Conservation (phyloP, 345 rosid species). For the Salix koriyanagi region DNA sequence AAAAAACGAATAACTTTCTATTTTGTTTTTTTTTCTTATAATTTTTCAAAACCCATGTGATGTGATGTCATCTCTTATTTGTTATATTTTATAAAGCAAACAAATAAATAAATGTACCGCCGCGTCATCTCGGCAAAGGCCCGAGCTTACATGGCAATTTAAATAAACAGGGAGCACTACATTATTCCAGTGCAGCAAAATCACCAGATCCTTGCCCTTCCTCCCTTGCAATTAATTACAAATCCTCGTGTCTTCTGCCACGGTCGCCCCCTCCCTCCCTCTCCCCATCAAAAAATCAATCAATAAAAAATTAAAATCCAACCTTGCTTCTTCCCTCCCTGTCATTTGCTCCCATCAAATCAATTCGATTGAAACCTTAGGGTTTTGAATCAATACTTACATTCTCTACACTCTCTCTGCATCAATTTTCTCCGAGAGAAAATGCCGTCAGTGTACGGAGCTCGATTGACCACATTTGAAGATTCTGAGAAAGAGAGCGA, state of each 20-base stretch:
- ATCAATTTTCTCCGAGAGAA: background rate
- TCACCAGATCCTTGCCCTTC: background rate
- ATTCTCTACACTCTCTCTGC: background rate
- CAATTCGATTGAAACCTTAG: constrained; percentile 1
- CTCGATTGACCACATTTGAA: constrained; percentile 84
- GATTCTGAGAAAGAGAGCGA: constrained; percentile 97
- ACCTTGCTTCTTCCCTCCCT: background rate
- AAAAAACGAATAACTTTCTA: background rate
- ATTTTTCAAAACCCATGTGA: background rate
- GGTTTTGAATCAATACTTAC: background rate
- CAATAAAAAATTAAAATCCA: background rate
- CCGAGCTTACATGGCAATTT: background rate
- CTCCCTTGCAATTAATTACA: background rate
- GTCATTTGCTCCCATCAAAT: background rate
- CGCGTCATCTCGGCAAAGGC: background rate
- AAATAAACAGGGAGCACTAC: background rate
- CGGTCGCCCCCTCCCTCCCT: background rate
- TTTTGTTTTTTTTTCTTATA: too few relatives aligned
- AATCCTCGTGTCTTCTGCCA: background rate
- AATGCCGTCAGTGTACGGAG: constrained; percentile 87
- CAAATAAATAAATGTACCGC: background rate
- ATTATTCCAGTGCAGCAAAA: background rate
- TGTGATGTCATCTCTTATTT: background rate
- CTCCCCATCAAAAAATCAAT: background rate
- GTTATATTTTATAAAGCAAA: too few relatives aligned